Evolutionary conservation across 2,329 filamentous ascomycete genomes (phyloP).

Genomic region (Gnomoniopsis smithogilvyi): DNA sequence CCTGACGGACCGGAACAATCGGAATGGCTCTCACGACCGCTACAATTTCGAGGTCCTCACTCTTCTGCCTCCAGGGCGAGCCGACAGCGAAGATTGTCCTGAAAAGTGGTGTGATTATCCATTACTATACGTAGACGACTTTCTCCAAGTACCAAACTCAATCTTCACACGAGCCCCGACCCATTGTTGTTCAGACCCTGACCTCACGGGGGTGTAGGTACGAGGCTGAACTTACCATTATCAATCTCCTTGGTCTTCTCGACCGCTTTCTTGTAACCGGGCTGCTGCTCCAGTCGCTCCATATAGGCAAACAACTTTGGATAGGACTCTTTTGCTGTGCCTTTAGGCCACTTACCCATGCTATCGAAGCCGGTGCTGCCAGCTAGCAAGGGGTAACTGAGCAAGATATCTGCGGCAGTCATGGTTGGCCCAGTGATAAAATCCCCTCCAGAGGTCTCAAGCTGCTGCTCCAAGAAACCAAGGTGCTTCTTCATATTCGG

Average conservation of each 20-base stretch:
- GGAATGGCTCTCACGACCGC: neutral
- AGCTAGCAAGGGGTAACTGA: constrained; percentile 51
- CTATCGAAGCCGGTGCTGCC: constrained; percentile 36
- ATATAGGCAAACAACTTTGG: constrained; percentile 48
- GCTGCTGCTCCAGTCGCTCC: constrained; percentile 39
- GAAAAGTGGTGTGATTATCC: neutral
- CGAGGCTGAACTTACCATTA: constrained; percentile 37
- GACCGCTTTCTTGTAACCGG: constrained; percentile 45
- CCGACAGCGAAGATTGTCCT: neutral
- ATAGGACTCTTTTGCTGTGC: constrained; percentile 25
- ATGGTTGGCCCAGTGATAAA: constrained; percentile 49
- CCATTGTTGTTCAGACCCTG: neutral
- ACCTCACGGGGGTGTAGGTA: constrained; percentile 20
- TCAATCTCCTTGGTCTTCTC: constrained; percentile 45
- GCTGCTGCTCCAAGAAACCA: constrained; percentile 46
- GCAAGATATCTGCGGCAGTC: constrained; percentile 50
- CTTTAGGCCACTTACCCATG: constrained; percentile 36
- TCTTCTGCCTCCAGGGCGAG: neutral
- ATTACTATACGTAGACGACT: neutral
- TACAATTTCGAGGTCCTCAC: neutral
- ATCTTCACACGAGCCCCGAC: no score
- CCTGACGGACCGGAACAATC: neutral
- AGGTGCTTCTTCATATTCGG: constrained; percentile 49
- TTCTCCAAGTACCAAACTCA: no score
- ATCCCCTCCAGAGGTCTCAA: constrained; percentile 39